Evolutionary conservation across 805 yeast genomes (phyloP).

Genomic region (Nematodospora valgi): DNA sequence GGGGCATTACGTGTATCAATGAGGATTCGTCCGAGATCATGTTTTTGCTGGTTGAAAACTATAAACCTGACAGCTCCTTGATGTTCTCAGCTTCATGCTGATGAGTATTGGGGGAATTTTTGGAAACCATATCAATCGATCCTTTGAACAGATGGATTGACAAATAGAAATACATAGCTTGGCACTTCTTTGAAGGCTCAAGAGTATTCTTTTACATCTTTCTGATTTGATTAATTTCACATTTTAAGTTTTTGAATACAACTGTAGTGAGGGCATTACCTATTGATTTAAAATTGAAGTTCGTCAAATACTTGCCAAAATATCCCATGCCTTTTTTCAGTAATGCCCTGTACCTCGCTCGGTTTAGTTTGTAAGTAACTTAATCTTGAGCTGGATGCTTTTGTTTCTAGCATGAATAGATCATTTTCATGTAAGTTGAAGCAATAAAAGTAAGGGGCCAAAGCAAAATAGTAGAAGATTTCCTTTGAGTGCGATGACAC

Average conservation of each 20-base stretch:
- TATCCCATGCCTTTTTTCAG: too few species aligned
- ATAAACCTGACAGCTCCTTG: conserved; percentile 87
- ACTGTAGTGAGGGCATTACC: conserved; percentile 3
- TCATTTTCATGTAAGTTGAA: too few species aligned
- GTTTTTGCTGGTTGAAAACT: conserved; percentile 99
- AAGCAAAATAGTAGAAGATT: conserved; percentile 27
- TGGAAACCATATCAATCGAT: conserved; percentile 43
- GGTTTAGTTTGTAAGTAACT: conserved; percentile 24
- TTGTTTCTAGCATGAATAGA: background rate
- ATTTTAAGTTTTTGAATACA: conserved; percentile 1
- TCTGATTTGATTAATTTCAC: conserved; percentile 1
- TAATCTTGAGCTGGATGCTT: conserved; percentile 47
- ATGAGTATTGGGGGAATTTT: conserved; percentile 66
- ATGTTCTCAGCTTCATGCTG: conserved; percentile 42
- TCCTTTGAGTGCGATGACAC: conserved; percentile 46
- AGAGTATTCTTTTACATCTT: too few species aligned
- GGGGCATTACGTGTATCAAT: conserved; percentile 99
- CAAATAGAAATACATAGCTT: background rate
- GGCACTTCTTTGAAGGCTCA: conserved; percentile 35
- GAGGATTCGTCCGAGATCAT: conserved; percentile 99
- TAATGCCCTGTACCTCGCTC: conserved; percentile 49
- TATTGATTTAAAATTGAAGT: background rate
- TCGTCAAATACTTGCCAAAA: background rate
- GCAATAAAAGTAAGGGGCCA: conserved; percentile 40
- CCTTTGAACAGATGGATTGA: background rate